phyloP scores from a whole-genome alignment of 176 grass and related monocot species.

The Rhipidocladum racemiflorum region DNA sequence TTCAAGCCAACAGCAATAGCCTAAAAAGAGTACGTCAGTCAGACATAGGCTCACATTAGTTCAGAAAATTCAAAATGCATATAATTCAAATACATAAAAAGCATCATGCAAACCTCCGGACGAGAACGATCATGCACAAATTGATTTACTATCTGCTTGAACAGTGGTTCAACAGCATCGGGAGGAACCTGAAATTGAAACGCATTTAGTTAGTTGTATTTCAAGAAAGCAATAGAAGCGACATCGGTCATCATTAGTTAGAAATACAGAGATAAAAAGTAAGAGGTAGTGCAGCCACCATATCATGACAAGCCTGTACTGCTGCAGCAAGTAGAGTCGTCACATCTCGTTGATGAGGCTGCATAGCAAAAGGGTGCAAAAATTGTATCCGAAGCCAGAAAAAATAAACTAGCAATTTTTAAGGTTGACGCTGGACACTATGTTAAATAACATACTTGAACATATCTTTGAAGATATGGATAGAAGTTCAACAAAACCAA shows the following conservation, averaged over 20 bases:
- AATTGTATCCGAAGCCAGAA: neutral
- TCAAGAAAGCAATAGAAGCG: neutral
- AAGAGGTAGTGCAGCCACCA: conserved; percentile 60
- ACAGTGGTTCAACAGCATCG: conserved; percentile 92
- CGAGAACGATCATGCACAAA: conserved; percentile 95
- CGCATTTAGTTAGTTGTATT: neutral
- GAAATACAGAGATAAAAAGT: neutral
- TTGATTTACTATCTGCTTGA: conserved; percentile 97
- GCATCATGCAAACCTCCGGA: conserved; percentile 60
- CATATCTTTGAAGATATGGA: conserved; percentile 86
- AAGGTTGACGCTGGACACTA: neutral
- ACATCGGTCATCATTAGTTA: neutral
- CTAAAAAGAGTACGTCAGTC: conserved; percentile 35
- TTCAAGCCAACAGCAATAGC: conserved; percentile 94
- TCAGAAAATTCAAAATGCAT: neutral
- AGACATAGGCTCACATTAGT: neutral
- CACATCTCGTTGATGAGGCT: conserved; percentile 96
- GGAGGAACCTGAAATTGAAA: conserved; percentile 71
- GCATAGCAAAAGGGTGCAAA: conserved; percentile 31
- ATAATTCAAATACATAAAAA: conserved; percentile 2
- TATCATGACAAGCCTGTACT: conserved; percentile 94
- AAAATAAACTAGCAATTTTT: neutral
- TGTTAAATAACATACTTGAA: conserved; percentile 57
- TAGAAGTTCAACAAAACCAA: conserved; percentile 87
- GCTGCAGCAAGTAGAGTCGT: conserved; percentile 93